Evolutionary conservation across 441 rosid genomes (phyloP).

Genomic region (Populus hybrid): DNA sequence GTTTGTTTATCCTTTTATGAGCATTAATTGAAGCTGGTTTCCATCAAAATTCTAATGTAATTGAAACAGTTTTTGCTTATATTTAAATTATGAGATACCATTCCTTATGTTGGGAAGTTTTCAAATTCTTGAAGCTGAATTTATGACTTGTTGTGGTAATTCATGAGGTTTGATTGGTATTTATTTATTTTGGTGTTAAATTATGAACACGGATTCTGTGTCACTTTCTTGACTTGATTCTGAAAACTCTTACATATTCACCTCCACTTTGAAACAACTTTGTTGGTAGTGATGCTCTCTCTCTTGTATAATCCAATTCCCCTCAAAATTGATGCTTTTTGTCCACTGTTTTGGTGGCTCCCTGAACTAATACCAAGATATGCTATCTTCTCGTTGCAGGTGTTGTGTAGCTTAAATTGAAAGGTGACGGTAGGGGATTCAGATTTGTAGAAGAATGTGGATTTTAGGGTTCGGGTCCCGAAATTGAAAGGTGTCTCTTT

Average conservation of each 20-base stretch:
- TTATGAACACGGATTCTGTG: constrained; percentile 28
- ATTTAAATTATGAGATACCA: constrained; percentile 1
- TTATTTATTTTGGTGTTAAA: constrained; percentile 6
- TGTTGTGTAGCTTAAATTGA: constrained; percentile 29
- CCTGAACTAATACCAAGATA: constrained; percentile 37
- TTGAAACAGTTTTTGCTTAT: constrained; percentile 10
- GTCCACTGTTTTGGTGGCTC: constrained; percentile 51
- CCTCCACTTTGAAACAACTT: constrained; percentile 32
- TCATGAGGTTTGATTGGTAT: constrained; percentile 7
- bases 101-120: constrained; percentile 16
- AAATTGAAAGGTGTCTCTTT: constrained; percentile 3
- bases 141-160: background rate
- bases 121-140: constrained; percentile 13
- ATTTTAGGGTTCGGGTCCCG: constrained; percentile 40
- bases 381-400: constrained; percentile 57
- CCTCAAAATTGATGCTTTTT: constrained; percentile 47
- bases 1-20: constrained; percentile 5
- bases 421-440: constrained; percentile 24
- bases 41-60: background rate
- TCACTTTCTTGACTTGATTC: constrained; percentile 32
- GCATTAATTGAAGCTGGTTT: constrained; percentile 6
- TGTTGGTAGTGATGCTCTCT: constrained; percentile 44
- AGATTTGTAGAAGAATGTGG: constrained; percentile 35
- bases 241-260: constrained; percentile 19
- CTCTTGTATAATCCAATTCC: constrained; percentile 25